Evolutionary conservation across 352 stramenopile genomes (phyloP), one percentile per base, ranked within the genome.

Genomic region (Hyaloperonospora brassicae): DNA sequence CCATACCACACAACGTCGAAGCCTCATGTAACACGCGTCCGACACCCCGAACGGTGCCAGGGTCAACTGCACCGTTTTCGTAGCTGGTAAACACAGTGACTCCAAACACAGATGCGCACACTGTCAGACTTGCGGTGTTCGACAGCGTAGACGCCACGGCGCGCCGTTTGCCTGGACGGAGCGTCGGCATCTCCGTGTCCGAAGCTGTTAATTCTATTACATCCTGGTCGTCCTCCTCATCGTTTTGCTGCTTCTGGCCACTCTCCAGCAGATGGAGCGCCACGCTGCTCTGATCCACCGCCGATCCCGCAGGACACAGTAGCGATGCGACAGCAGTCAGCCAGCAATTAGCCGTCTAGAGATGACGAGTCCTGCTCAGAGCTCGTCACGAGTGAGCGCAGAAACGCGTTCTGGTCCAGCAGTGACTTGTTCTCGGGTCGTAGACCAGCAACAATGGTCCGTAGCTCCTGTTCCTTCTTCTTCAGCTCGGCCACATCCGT

Each of bases 371-470:
- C 27, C 8, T 34, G 27, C 8, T 34, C 8, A 8, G 4, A 34
- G 8, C 17, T 34, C 4, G 27, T 34, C 8, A 34, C 27, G 4
- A 34, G 8, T 34, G 27, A 34, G 40, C 79, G 78, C 61, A 91
- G 56, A 41, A 91, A 91, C 13, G 72, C 58, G 57, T 89, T 87
- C 55, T 91, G 81, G 52, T 87, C 77, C 35, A 76, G 73, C 39
- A 89, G 71, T 31, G 81, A 87, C 58, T 89, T 86, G 69, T 89
- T 91, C 52, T 88, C 79, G 10, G 81, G 78, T 11, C 72, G 76
- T 12, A 88, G 68, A 1, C 70, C 76, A 2, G 81, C 76, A 31
- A 91, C 75, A 12, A 73, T 76, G 48, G 71, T 88, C 58, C 87
- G 70, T 10, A 87, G 62, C 55, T 85, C 72, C 45, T 88, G 67